phyloP scores from a whole-genome alignment of 73 alveolate species.

The Tetrahymena thermophila region DNA sequence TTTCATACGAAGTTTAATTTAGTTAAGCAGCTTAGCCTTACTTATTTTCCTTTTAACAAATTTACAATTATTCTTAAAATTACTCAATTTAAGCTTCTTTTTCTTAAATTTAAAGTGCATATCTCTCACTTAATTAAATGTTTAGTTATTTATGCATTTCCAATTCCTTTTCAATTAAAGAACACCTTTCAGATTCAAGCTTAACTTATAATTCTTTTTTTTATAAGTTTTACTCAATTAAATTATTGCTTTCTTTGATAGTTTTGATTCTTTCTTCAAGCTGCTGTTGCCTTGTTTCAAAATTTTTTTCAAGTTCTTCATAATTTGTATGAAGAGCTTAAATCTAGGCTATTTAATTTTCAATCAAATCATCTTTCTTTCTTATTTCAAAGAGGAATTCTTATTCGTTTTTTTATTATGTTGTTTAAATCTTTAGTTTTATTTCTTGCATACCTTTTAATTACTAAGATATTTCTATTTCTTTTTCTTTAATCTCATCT shows the following conservation, averaged over 20 bases:
- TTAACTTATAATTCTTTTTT: neutral
- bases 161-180: neutral
- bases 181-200: neutral
- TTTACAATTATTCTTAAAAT: neutral
- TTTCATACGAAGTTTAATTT: neutral
- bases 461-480: neutral
- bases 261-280: constrained; percentile 1
- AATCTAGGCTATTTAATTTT: neutral
- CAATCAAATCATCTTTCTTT: neutral
- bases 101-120: neutral
- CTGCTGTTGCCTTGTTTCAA: neutral
- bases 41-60: neutral
- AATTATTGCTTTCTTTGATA: neutral
- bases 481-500: neutral
- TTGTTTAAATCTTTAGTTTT: neutral
- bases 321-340: neutral
- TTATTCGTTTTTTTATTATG: neutral
- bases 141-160: neutral
- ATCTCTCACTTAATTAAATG: neutral
- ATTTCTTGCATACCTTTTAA: neutral
- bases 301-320: neutral
- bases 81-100: neutral
- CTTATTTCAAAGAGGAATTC: neutral
- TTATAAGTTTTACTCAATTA: neutral
- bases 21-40: neutral